Conservation (phyloP, 768 basidiomycete species). For the Kwoniella mangroviensis region DNA sequence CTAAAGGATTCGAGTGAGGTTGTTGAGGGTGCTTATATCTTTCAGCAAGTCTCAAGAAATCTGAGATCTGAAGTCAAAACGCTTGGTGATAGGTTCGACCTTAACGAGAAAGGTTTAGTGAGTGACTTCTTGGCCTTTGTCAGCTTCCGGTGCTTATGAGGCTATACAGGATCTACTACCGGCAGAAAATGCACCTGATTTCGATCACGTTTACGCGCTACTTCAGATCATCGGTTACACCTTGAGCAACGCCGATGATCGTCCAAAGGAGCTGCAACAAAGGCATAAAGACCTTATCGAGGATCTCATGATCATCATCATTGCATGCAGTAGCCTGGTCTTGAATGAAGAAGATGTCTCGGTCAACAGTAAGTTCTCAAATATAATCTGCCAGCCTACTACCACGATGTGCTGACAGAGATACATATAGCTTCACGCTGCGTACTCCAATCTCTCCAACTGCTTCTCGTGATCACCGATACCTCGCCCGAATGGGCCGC, state of each 20-base stretch:
- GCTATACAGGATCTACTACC: slow-evolving; percentile 19
- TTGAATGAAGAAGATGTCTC: neutral
- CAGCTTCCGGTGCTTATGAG: neutral
- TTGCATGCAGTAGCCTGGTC: slow-evolving; percentile 2
- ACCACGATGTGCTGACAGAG: neutral
- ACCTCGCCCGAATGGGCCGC: neutral
- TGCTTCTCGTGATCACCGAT: slow-evolving; percentile 13
- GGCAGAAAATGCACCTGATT: slow-evolving; percentile 15
- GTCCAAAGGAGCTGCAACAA: neutral
- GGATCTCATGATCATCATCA: slow-evolving; percentile 4
- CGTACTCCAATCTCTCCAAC: slow-evolving; percentile 10
- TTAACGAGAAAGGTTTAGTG: slow-evolving; percentile 46
- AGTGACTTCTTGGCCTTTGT: neutral
- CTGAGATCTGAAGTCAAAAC: slow-evolving; percentile 14
- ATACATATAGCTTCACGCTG: slow-evolving; percentile 9
- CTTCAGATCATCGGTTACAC: slow-evolving; percentile 4
- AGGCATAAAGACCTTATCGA: neutral
- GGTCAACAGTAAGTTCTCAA: neutral
- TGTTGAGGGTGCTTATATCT: neutral
- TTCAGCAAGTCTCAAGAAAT: neutral
- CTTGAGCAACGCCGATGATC: neutral
- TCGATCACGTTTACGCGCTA: slow-evolving; percentile 12
- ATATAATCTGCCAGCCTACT: neutral
- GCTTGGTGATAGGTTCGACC: slow-evolving; percentile 33
- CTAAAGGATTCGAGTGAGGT: neutral